Conservation (phyloP, 345 rosid species). For the Clarkia xantiana region DNA sequence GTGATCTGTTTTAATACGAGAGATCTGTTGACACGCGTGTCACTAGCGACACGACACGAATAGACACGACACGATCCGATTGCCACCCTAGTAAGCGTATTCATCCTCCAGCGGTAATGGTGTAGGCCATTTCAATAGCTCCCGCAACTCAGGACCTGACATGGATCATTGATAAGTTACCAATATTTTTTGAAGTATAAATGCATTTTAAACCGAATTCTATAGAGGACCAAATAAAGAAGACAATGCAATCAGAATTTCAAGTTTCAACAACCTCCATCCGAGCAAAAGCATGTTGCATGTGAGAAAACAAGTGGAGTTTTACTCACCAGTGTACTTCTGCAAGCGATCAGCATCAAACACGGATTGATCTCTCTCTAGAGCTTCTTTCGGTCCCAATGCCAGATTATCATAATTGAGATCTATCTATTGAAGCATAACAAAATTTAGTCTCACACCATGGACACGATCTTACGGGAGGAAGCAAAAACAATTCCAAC, state of each 20-base stretch:
- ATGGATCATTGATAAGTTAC: not conserved
- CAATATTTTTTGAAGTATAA: not conserved
- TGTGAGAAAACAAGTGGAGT: too few species aligned
- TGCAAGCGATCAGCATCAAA: conserved; percentile 66
- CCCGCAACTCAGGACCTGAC: conserved; percentile 47
- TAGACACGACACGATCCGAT: too few species aligned
- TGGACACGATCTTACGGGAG: not conserved
- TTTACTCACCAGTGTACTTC: conserved; percentile 37
- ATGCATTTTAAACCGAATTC: not conserved
- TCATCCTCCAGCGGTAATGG: conserved; percentile 81
- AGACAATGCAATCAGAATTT: not conserved
- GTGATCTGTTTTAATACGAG: too few species aligned
- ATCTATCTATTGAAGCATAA: conserved; percentile 27
- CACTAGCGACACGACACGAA: too few species aligned
- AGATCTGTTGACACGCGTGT: too few species aligned
- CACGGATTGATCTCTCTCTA: conserved; percentile 45
- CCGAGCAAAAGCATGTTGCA: not conserved
- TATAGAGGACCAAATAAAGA: not conserved
- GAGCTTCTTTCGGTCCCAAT: conserved; percentile 47
- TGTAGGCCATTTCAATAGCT: conserved; percentile 63
- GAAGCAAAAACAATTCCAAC: not conserved
- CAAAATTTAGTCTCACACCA: not conserved
- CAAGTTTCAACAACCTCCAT: not conserved
- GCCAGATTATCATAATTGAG: conserved; percentile 53
- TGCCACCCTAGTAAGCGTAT: too few species aligned